Base-by-base conservation (phyloP, 371 early-diverging fungal species). In the Mucor velutinosus region DNA sequence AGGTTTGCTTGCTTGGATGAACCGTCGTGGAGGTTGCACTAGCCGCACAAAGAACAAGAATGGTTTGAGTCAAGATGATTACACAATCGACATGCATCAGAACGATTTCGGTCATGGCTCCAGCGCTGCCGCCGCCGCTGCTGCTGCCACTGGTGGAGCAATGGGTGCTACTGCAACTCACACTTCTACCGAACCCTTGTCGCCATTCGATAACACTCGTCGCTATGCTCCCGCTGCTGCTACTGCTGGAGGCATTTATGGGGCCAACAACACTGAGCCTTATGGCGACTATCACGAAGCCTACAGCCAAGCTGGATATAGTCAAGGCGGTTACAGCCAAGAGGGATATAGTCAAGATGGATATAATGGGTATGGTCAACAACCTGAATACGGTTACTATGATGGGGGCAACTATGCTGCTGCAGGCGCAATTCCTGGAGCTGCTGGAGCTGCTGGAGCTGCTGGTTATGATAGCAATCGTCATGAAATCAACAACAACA, bases 11-110 rank as follows among this genome's bases (percentile, higher is more conserved):
- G 66, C 66, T 15, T 74, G 70, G 67, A 23, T 70, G 21, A 74
- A 67, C 41, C 70, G 78, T 47, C 71, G 64, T 49, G 72, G 71
- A 41, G 77, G 78, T 39, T 78, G 78, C 29, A 63, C 76, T 4
- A 75, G 74, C 53, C 74, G 74, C 19, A 61, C 60, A 6, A 62
- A 69, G 12, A 53, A 62, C 19, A 49, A 49, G 11, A 62, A 67
- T 30, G 63, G 63, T 19, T 55, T 62, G 10, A 53, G 7, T 29
- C 53, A 66, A 23, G 62, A 69, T 30, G 70, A 73, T 21, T 69
- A 73, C 21, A 69, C 73, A 4, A 66, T 73, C 32, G 69, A 71
- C 47, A 71, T 75, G 75, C 58, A 67, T n/a, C 69, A 67, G 7
- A 65, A 68, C 32, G 69, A 75, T 32, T 71, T 74, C 39, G 30